These are phyloP conservation scores for Vigna mungo DNA, from an alignment of 306 rosid species.

Conservation along the genomic window DNA sequence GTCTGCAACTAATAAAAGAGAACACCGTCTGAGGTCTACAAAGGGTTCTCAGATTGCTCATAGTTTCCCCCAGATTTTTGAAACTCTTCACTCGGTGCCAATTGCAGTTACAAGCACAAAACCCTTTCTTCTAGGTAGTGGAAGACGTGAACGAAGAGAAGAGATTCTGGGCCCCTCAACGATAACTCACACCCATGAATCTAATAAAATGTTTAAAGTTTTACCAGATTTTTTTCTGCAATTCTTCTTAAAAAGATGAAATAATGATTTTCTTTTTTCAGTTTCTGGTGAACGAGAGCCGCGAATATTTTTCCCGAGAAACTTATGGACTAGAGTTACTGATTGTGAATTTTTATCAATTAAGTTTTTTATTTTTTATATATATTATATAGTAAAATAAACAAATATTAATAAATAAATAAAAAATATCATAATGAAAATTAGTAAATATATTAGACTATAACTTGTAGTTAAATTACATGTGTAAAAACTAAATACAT, in stretches of 20 bases:
- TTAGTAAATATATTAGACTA: not conserved
- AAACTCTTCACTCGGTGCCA: constrained; percentile 24
- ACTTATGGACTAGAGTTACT: constrained; percentile 50
- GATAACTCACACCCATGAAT: constrained; percentile 41
- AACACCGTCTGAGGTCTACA: constrained; percentile 68
- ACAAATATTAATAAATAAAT: not conserved
- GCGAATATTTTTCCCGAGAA: constrained; percentile 12
- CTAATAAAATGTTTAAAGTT: constrained; percentile 48
- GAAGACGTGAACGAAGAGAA: constrained; percentile 52
- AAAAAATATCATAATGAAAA: not conserved
- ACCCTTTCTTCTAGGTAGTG: constrained; percentile 12
- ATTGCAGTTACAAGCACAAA: constrained; percentile 1
- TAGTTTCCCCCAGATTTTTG: constrained; percentile 41
- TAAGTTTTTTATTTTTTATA: not conserved
- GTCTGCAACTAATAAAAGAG: constrained; percentile 67
- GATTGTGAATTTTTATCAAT: not conserved
- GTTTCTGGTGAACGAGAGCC: constrained; percentile 34
- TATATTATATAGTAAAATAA: not conserved
- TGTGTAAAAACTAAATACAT: not conserved
- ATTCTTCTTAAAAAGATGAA: constrained; percentile 1
- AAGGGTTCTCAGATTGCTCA: constrained; percentile 72
- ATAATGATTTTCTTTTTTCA: not conserved
- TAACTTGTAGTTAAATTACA: not conserved
- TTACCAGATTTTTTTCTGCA: not conserved
- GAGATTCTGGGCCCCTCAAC: constrained; percentile 38